Evolutionary conservation across 1,284 basidiomycete genomes (phyloP).

Genomic region (Leccinum solheimii): DNA sequence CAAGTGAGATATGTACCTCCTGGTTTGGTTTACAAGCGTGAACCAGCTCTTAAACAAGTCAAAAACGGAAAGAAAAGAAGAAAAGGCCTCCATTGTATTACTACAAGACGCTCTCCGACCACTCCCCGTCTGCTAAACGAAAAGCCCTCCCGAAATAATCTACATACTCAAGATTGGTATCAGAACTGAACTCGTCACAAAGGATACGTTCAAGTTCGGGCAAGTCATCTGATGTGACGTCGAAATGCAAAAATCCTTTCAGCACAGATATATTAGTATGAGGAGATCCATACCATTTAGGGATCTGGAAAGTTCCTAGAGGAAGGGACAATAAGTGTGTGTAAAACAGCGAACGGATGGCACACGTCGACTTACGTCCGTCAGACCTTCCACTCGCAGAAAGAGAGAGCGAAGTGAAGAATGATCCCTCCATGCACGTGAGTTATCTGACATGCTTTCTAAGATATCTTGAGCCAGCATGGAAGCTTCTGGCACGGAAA

Average conservation of each 20-base stretch:
- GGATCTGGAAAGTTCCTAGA: not conserved
- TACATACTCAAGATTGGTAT: not conserved
- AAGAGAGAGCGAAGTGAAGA: not conserved
- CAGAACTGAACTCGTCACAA: not conserved
- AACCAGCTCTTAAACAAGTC: no score
- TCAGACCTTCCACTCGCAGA: not conserved
- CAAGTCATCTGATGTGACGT: not conserved
- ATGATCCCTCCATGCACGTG: not conserved
- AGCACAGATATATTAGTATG: not conserved
- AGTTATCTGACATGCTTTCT: not conserved
- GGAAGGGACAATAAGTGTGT: not conserved
- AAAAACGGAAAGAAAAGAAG: no score
- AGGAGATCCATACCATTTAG: not conserved
- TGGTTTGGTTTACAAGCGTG: no score
- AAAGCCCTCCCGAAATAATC: not conserved
- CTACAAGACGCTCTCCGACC: not conserved
- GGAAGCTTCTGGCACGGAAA: no score
- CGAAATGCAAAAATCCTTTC: not conserved
- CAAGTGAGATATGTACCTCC: no score
- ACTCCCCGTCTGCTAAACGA: not conserved
- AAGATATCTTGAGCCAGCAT: no score
- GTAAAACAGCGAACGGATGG: not conserved
- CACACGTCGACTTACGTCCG: not conserved
- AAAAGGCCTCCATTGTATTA: no score
- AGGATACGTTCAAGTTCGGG: not conserved